Evolutionary conservation across 208 protist genomes (phyloP).

Genomic region (Acanthamoeba lenticulata): DNA sequence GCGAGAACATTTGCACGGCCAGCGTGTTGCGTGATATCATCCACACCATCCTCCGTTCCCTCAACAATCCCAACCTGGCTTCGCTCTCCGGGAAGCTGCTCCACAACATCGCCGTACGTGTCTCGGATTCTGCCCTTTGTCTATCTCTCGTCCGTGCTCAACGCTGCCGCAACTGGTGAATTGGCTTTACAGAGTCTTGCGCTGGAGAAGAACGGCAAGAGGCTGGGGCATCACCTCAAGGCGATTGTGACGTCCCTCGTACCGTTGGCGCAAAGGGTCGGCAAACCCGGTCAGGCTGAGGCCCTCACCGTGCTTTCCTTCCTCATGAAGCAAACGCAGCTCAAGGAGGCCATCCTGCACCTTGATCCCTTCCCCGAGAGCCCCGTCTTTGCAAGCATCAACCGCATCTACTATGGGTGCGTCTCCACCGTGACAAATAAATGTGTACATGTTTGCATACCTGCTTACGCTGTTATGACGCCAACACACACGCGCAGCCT

Average conservation of each 20-base stretch:
- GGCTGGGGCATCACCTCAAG: conserved; percentile 44
- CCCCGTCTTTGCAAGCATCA: background rate
- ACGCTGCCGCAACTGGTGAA: too few relatives aligned
- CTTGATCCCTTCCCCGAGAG: conserved; percentile 60
- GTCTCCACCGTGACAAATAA: background rate
- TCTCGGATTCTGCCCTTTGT: background rate
- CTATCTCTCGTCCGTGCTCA: background rate
- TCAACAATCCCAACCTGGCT: conserved; percentile 21
- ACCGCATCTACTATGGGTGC: conserved; percentile 60
- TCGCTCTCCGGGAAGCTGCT: conserved; percentile 7
- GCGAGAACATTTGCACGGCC: conserved; percentile 11
- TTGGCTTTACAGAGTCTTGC: conserved; percentile 1
- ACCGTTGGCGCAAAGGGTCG: background rate
- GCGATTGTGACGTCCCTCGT: conserved; percentile 41
- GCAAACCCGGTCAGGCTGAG: background rate
- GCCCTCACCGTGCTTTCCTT: background rate
- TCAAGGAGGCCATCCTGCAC: conserved; percentile 44
- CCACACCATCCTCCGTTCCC: conserved; percentile 32
- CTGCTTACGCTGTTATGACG: background rate
- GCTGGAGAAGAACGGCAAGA: background rate
- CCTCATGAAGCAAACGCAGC: conserved; percentile 18
- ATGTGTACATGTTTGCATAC: background rate
- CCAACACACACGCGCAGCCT: background rate
- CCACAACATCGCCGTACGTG: background rate
- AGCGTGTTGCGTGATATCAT: conserved; percentile 53